Conservation (phyloP, 352 stramenopile species). For the Phytophthora capsici region DNA sequence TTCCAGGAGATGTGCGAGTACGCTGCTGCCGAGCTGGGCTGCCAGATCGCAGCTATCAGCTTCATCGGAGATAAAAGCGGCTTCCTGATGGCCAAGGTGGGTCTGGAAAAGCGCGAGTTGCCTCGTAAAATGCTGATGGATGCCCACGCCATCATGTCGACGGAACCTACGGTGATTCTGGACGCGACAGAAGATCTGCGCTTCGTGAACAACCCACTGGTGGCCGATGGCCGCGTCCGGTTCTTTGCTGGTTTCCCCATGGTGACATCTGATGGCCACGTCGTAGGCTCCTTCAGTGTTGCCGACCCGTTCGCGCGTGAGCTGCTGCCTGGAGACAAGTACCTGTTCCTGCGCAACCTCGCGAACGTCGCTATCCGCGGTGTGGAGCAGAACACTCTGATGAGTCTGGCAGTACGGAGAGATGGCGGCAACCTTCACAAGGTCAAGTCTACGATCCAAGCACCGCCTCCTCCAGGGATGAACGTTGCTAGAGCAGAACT, state of each 20-base stretch:
- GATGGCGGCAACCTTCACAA: constrained; percentile 32
- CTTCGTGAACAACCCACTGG: constrained; percentile 82
- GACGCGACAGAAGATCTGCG: constrained; percentile 80
- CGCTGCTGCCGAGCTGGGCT: constrained; percentile 78
- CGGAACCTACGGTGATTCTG: constrained; percentile 79
- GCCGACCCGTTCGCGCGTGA: constrained; percentile 81
- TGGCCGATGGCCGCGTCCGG: constrained; percentile 74
- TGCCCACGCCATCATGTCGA: constrained; percentile 82
- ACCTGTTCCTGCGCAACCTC: constrained; percentile 87
- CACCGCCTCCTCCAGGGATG: constrained; percentile 58
- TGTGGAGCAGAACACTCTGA: constrained; percentile 82
- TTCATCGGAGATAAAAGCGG: constrained; percentile 88
- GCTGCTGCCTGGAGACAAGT: constrained; percentile 77
- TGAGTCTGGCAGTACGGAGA: constrained; percentile 37
- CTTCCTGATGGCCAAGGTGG: constrained; percentile 84
- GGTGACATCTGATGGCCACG: constrained; percentile 64
- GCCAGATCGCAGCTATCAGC: constrained; percentile 82
- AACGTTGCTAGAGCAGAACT: constrained; percentile 67
- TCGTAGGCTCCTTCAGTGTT: constrained; percentile 80
- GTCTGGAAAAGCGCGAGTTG: constrained; percentile 79
- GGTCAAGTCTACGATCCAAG: constrained; percentile 45
- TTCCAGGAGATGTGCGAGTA: constrained; percentile 92
- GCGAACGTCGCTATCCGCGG: constrained; percentile 75
- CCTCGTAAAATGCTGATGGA: constrained; percentile 83
- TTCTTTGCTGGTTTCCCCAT: constrained; percentile 88